These are phyloP conservation scores for Cryptococcus sp. DNA, from an alignment of 1,284 basidiomycete genomes.

Conservation along the genomic window DNA sequence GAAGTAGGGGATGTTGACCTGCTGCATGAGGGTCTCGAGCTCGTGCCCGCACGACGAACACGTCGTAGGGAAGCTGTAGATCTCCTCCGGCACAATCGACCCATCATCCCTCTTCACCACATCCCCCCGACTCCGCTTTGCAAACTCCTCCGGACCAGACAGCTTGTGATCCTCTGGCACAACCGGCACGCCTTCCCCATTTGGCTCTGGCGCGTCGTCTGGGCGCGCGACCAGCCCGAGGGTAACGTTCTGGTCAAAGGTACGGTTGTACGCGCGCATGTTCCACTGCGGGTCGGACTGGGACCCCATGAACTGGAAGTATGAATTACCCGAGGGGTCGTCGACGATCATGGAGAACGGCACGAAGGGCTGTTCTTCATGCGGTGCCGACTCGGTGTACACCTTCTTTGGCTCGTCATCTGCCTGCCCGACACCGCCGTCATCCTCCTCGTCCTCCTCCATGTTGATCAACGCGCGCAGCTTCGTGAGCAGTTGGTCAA, in stretches of 20 bases:
- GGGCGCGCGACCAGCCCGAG: conserved; percentile 62
- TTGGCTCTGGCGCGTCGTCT: conserved; percentile 33
- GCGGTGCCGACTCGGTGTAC: conserved; percentile 43
- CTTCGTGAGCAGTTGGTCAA: conserved; percentile 68
- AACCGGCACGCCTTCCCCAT: conserved; percentile 36
- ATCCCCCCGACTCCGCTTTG: conserved; percentile 26
- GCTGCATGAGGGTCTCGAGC: conserved; percentile 90
- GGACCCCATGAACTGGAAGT: conserved; percentile 76
- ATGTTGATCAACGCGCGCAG: conserved; percentile 69
- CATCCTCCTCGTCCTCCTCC: conserved; percentile 59
- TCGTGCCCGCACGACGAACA: conserved; percentile 86
- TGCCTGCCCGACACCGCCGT: conserved; percentile 39
- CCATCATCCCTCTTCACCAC: conserved; percentile 38
- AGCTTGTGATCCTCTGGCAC: conserved; percentile 54
- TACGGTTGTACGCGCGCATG: conserved; percentile 79
- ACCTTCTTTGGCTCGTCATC: conserved; percentile 29
- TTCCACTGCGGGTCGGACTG: conserved; percentile 90
- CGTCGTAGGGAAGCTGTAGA: conserved; percentile 81
- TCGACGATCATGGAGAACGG: conserved; percentile 83
- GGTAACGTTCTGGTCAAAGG: conserved; percentile 75
- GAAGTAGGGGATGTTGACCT: conserved; percentile 96
- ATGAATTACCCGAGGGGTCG: conserved; percentile 93
- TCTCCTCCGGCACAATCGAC: conserved; percentile 65
- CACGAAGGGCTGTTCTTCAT: conserved; percentile 57
- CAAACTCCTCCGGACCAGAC: conserved; percentile 44